Conservation (phyloP, 2,329 filamentous ascomycete genomes). For the Eurotiales sp. region DNA sequence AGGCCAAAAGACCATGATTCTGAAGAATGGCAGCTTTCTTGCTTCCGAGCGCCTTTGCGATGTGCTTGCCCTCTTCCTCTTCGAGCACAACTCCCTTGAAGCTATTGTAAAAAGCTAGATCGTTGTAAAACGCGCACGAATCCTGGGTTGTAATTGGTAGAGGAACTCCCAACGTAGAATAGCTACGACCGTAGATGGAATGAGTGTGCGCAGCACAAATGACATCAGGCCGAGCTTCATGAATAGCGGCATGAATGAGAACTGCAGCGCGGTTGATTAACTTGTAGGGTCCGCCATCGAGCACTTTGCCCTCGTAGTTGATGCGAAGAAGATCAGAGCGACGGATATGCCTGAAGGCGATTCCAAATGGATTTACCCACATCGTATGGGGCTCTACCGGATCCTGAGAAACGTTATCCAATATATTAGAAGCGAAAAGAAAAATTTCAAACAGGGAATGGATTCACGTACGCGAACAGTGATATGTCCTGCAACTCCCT, state of each 20-base stretch:
- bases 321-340: constrained; percentile 66
- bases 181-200: constrained; percentile 48
- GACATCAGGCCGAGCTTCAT: constrained; percentile 53
- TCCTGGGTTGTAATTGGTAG: constrained; percentile 47
- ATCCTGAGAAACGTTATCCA: too few species aligned
- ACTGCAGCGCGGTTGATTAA: constrained; percentile 33
- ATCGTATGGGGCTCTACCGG: constrained; percentile 58
- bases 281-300: constrained; percentile 53
- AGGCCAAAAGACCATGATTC: constrained; percentile 53
- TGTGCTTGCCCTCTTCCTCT: constrained; percentile 51
- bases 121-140: constrained; percentile 45
- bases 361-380: constrained; percentile 66
- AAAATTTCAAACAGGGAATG: too few species aligned
- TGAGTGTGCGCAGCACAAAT: constrained; percentile 55
- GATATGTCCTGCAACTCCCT: constrained; percentile 63
- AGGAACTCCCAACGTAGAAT: constrained; percentile 38
- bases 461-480: constrained; percentile 58
- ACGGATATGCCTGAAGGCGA: constrained; percentile 60
- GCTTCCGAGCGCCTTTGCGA: constrained; percentile 46
- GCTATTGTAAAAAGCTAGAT: constrained; percentile 50
- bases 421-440: too few species aligned
- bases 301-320: constrained; percentile 57
- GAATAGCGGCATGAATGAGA: constrained; percentile 54
- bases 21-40: constrained; percentile 53
- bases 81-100: constrained; percentile 54